Base-by-base conservation (phyloP, 768 basidiomycete species). In the Termitomyces sp. region DNA sequence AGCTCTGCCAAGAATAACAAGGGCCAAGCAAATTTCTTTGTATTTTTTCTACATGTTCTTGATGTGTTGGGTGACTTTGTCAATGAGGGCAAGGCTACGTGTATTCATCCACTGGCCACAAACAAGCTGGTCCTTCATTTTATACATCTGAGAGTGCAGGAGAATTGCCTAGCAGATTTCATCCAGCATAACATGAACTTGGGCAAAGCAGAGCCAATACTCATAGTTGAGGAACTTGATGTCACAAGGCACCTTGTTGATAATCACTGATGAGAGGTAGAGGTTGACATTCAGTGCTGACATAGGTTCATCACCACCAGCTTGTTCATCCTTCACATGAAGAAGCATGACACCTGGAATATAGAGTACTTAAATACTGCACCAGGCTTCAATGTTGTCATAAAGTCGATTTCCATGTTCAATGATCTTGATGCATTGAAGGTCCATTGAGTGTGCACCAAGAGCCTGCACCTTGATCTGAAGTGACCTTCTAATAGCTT, bases 91-190 rank as follows among this genome's bases (percentile, higher is more conserved):
- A 7, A 63, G 55, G 32, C 65, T 68, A 1, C 65, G 66, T 10
- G 66, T 72, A 20, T 66, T 62, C 58, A 59, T 58, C 6, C 56
- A 55, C 44, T 73, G 70, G 0, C 73, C 71, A 18, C 65, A 61
- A 13, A 61, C 62, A 49, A 60, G 64, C 20, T 55, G 48, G 14
- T 70, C 54, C 52, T 77, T 75, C 13, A 68, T 69, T 32, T 70
- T 67, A 44, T 58, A 70, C 45, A 76, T 59, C 32, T 70, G 67
- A 0, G 70, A 61, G 0, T 63, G 57, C 12, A 73, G 56, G 1
- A 71, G 65, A 3, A 78, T 68, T 16, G 63, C 55, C 2, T 59
- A 58, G 0, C 71, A 68, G 16, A 79, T 33, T 2, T 68, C 61
- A 4, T 71, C 56, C 1, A 79, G 62, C 0, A 61, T 44, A 8